These are phyloP conservation scores for Basipetospora chlamydospora DNA, from an alignment of 2,329 filamentous ascomycete species.

Conservation along the genomic window DNA sequence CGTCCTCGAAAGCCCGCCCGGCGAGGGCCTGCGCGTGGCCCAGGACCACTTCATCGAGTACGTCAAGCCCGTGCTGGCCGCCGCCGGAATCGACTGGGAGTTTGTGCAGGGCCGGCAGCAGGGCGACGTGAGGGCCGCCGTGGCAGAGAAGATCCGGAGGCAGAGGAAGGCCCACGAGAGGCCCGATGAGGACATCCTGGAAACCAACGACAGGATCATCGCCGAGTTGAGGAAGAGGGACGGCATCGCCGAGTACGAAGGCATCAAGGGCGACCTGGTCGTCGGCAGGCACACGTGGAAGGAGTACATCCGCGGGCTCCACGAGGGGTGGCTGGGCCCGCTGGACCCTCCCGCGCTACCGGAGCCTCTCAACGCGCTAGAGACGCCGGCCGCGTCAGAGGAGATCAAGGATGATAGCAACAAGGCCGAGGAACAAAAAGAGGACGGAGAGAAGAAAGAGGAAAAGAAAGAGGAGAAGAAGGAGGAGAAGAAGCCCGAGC, in stretches of 20 bases:
- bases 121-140: constrained; percentile 78
- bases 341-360: constrained; percentile 28
- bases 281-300: constrained; percentile 93
- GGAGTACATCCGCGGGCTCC: constrained; percentile 83
- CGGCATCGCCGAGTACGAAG: constrained; percentile 57
- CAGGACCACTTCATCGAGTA: constrained; percentile 95
- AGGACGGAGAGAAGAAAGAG: constrained; percentile 26
- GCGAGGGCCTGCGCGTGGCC: constrained; percentile 68
- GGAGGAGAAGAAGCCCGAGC: constrained; percentile 39
- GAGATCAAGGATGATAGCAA: constrained; percentile 12
- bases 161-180: constrained; percentile 44
- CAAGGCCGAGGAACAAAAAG: constrained; percentile 10
- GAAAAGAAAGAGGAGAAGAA: constrained; percentile 28
- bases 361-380: constrained; percentile 29
- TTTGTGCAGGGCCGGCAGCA: constrained; percentile 84
- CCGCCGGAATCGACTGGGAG: constrained; percentile 87
- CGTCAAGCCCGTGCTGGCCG: constrained; percentile 80
- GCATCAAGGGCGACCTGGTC: constrained; percentile 69
- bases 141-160: constrained; percentile 76
- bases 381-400: constrained; percentile 12
- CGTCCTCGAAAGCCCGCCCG: constrained; percentile 73
- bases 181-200: constrained; percentile 30
- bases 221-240: constrained; percentile 48
- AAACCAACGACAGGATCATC: constrained; percentile 39
- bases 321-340: constrained; percentile 93